phyloP scores from a whole-genome alignment of 306 rosid species.

The Casuarina equisetifolia region DNA sequence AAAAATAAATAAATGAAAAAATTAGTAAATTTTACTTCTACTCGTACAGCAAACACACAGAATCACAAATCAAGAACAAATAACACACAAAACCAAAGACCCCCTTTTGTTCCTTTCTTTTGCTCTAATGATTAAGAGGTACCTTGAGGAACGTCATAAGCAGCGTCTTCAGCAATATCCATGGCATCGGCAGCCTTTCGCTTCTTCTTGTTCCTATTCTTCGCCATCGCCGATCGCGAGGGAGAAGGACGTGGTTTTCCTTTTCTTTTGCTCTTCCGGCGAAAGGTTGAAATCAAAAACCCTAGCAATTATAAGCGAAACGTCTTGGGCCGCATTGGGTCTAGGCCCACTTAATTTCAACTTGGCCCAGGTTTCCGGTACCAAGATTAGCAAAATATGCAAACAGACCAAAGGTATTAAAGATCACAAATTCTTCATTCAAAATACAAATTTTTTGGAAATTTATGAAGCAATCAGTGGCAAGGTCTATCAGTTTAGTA shows the following conservation, averaged over 20 bases:
- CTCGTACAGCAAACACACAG: not conserved
- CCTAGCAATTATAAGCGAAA: constrained; percentile 15
- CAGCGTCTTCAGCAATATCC: constrained; percentile 39
- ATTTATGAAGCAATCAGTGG: too few species aligned
- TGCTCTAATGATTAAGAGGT: not conserved
- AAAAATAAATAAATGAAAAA: constrained; percentile 8
- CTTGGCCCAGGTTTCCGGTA: not conserved
- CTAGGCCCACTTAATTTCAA: not conserved
- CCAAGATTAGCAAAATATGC: not conserved
- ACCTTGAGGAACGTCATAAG: constrained; percentile 57
- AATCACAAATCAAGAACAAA: not conserved
- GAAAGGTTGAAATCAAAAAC: constrained; percentile 1
- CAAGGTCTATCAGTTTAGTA: too few species aligned
- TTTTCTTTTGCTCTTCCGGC: not conserved
- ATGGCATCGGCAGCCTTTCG: constrained; percentile 42
- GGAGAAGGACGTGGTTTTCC: not conserved
- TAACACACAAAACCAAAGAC: not conserved
- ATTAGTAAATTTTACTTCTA: not conserved
- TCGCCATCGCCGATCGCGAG: constrained; percentile 46
- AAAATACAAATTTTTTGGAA: too few species aligned
- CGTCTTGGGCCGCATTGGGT: not conserved
- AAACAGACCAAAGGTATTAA: not conserved
- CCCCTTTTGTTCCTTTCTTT: not conserved
- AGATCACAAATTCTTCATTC: too few species aligned
- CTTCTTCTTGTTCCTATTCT: constrained; percentile 63